Evolutionary conservation across 2,329 filamentous ascomycete species (phyloP).

Genomic region (Fusarium sp.): DNA sequence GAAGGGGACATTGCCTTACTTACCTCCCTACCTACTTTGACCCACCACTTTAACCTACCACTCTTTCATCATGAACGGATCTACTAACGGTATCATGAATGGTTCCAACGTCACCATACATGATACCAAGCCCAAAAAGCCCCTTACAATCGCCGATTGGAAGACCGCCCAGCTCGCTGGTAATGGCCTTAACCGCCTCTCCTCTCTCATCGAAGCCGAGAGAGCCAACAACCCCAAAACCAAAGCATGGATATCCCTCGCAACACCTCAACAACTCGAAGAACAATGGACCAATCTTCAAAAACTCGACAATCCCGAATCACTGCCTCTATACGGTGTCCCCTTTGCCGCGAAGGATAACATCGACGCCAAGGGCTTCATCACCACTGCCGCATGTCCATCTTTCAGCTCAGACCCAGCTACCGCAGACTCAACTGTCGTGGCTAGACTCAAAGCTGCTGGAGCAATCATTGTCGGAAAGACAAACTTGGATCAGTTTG

Average conservation of each 20-base stretch:
- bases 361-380: conserved; percentile 60
- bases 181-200: conserved; percentile 43
- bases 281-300: conserved; percentile 32
- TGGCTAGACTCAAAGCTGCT: conserved; percentile 58
- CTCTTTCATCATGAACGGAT: not conserved
- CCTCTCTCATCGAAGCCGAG: conserved; percentile 39
- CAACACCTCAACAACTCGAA: conserved; percentile 41
- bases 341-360: conserved; percentile 66
- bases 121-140: not conserved
- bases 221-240: conserved; percentile 30
- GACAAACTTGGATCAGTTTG: conserved; percentile 67
- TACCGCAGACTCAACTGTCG: conserved; percentile 56
- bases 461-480: conserved; percentile 67
- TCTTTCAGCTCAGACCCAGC: conserved; percentile 56
- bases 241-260: conserved; percentile 47
- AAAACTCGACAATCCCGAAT: not conserved
- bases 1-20: not conserved
- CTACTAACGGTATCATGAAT: not conserved
- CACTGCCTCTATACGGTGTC: conserved; percentile 61
- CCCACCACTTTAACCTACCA: not conserved
- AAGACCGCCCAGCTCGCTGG: conserved; percentile 38
- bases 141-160: conserved; percentile 42
- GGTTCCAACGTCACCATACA: not conserved
- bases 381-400: conserved; percentile 62
- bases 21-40: not conserved